phyloP scores from a whole-genome alignment of 495 filamentous ascomycete species.

The Pseudoneurospora amorphoporcata region DNA sequence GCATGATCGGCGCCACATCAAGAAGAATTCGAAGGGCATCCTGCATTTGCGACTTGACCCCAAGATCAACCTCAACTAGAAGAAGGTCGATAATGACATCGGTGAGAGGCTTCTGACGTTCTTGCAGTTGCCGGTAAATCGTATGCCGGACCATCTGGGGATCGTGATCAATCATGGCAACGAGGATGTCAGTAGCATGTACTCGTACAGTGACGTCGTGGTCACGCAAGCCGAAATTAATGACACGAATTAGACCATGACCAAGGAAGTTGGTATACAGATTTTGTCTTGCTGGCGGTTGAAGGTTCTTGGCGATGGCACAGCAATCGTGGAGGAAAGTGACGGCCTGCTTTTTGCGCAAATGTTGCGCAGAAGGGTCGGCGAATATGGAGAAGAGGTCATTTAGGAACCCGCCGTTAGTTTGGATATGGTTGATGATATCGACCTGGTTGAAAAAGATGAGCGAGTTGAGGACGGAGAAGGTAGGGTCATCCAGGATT shows the following conservation, averaged over 20 bases:
- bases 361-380: constrained; percentile 47
- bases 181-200: constrained; percentile 86
- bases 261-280: constrained; percentile 85
- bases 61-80: constrained; percentile 81
- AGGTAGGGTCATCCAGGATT: constrained; percentile 95
- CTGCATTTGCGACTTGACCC: constrained; percentile 90
- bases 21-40: constrained; percentile 92
- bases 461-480: constrained; percentile 91
- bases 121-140: constrained; percentile 82
- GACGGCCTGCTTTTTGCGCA: constrained; percentile 85
- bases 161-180: constrained; percentile 93
- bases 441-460: constrained; percentile 99
- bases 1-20: constrained; percentile 57
- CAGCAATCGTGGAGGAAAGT: constrained; percentile 96
- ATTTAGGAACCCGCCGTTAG: constrained; percentile 62
- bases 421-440: constrained; percentile 85
- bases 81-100: constrained; percentile 92
- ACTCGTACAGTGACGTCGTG: constrained; percentile 76
- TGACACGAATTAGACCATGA: constrained; percentile 78
- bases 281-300: constrained; percentile 64
- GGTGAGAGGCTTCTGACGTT: constrained; percentile 76
- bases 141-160: constrained; percentile 85
- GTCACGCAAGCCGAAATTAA: constrained; percentile 83
- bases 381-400: constrained; percentile 88
- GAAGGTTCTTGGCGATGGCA: constrained; percentile 86